Base-by-base conservation (phyloP, 2,329 filamentous ascomycete genomes). In the Dactylonectria estremocensis region DNA sequence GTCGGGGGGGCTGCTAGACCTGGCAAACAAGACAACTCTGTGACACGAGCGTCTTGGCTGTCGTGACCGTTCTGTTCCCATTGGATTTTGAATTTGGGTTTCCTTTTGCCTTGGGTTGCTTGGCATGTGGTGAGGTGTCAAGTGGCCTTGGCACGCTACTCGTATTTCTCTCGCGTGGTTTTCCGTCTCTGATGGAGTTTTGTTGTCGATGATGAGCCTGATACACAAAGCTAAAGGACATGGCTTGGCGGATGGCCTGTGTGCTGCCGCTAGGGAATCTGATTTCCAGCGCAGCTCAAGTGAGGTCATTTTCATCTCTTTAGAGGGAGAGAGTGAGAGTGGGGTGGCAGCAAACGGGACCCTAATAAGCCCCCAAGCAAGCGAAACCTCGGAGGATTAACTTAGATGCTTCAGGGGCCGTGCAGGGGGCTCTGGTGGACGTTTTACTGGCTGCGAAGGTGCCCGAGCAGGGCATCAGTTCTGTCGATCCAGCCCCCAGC, bases 271-370 rank as follows among this genome's bases (percentile, higher is more conserved):
- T 37, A 53, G 10, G 31, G 20, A 10, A 13, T 53, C n/a, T 53
- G 31, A 18, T 35, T 35, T 13, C 20, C n/a, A 35, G 11, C 14
- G 28, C 24, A 53, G 9, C 9, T 48, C 11, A 28, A 24, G 50
- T 53, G 50, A 53, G 31, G 28, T 35, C 50, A 53, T 53, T 53
- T 53, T 16, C 49, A 53, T 31, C n/a, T 18, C n/a, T 22, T n/a
- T 14, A n/a, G 24, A 28, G 24, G 5, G 40, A 7, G 4, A 33
- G 28, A 14, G 31, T 6, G 28, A 52, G 24, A 33, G 49, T 28
- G 48, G 49, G 18, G 49, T 13, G 24, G 49, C 14, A 43, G 14
- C 24, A 28, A 28, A 28, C 7, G 24, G n/a, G 16, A n/a, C 16
- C 2, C 14, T 14, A n/a, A n/a, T 14, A n/a, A n/a, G 40, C 35